phyloP scores from a whole-genome alignment of 225 moss, liverwort and hornwort species.

The Marchantia polymorpha region DNA sequence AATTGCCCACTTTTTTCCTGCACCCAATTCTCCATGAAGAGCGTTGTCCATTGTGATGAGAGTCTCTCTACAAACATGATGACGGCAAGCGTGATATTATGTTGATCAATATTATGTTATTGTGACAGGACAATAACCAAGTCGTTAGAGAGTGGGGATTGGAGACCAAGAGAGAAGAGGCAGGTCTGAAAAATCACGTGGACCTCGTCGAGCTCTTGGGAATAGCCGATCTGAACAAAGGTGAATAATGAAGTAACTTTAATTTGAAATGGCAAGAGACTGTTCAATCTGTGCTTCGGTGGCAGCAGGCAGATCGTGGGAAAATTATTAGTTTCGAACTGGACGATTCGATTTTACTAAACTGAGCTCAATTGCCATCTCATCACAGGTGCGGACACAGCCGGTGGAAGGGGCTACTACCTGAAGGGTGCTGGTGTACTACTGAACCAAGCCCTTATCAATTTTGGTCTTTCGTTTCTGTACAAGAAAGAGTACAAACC shows the following conservation, averaged over 20 bases:
- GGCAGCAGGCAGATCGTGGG: too few relatives aligned
- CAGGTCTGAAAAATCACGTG: conserved; percentile 66
- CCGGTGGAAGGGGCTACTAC: conserved; percentile 87
- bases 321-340: neutral
- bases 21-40: too few relatives aligned
- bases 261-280: neutral
- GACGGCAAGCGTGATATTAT: too few relatives aligned
- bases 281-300: neutral
- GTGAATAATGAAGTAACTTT: conserved; percentile 22
- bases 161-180: conserved; percentile 51
- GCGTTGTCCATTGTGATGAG: too few relatives aligned
- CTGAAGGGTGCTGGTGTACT: conserved; percentile 74
- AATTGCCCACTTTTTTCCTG: neutral
- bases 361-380: neutral
- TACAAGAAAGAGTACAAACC: conserved; percentile 53
- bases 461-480: conserved; percentile 75
- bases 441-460: conserved; percentile 88
- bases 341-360: neutral
- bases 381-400: conserved; percentile 68
- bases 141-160: conserved; percentile 56
- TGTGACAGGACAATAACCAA: conserved; percentile 56
- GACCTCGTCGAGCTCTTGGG: conserved; percentile 76
- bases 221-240: conserved; percentile 83
- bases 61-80: too few relatives aligned
- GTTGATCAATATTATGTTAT: neutral